These are phyloP conservation scores for Coniferiporia weirii DNA, from an alignment of 1,284 basidiomycete genomes.

Conservation along the genomic window DNA sequence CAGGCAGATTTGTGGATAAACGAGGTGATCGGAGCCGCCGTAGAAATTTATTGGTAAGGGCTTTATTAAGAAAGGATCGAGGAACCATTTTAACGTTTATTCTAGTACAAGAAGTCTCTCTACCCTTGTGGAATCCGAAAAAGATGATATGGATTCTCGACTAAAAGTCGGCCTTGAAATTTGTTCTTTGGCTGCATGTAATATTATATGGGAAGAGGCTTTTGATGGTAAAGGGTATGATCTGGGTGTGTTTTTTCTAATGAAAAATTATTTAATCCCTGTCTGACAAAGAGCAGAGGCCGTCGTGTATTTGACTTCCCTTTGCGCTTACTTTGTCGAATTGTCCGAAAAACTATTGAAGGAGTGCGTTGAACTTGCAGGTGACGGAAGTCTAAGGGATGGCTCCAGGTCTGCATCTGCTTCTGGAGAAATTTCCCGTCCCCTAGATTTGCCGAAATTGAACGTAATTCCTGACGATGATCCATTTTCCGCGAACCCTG, in stretches of 20 bases:
- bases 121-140: slow-evolving; percentile 31
- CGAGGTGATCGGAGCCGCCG: slow-evolving; percentile 47
- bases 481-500: background rate
- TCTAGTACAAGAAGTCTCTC: slow-evolving; percentile 33
- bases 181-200: slow-evolving; percentile 53
- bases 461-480: background rate
- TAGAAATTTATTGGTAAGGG: slow-evolving; percentile 54
- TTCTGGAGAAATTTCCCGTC: background rate
- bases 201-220: slow-evolving; percentile 61
- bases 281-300: slow-evolving; percentile 38
- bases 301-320: slow-evolving; percentile 61
- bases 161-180: slow-evolving; percentile 58
- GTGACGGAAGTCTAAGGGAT: background rate
- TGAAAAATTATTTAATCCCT: background rate
- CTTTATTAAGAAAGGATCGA: too few species aligned
- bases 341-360: slow-evolving; percentile 61
- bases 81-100: background rate
- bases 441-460: background rate
- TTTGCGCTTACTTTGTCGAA: slow-evolving; percentile 52
- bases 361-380: slow-evolving; percentile 47
- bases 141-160: slow-evolving; percentile 37
- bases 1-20: slow-evolving; percentile 31
- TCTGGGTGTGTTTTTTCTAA: slow-evolving; percentile 36
- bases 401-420: background rate
- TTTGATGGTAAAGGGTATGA: slow-evolving; percentile 59